Conservation (phyloP, 164 flowering plant genomes). For the Tinospora cordifolia region DNA sequence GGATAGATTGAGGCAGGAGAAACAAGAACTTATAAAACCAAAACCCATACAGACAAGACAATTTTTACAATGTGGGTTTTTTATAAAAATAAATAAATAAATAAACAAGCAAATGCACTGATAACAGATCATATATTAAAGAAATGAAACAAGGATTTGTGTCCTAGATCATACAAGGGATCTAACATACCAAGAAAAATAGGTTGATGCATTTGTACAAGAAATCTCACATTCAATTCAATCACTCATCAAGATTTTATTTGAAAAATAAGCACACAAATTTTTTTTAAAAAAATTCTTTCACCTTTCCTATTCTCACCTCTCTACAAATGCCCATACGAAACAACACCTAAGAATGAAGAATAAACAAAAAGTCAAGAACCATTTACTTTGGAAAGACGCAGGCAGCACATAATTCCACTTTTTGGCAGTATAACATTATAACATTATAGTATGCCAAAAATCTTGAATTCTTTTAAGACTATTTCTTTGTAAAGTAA, state of each 20-base stretch:
- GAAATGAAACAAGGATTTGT: background rate
- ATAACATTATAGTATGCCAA: background rate
- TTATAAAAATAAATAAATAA: background rate
- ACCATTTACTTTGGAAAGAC: too few species aligned
- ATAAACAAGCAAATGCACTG: background rate
- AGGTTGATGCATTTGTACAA: background rate
- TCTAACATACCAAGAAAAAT: background rate
- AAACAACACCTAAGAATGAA: too few species aligned
- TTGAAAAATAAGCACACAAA: too few species aligned
- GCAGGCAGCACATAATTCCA: background rate
- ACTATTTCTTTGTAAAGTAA: background rate
- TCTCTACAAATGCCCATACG: too few species aligned
- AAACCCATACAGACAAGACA: too few species aligned
- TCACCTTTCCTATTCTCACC: too few species aligned
- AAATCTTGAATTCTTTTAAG: background rate
- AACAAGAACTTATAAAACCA: too few species aligned
- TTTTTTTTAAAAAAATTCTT: too few species aligned
- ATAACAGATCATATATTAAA: background rate
- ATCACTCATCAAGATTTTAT: too few species aligned
- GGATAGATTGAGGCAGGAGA: background rate
- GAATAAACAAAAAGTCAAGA: too few species aligned
- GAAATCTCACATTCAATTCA: too few species aligned
- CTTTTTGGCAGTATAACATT: background rate
- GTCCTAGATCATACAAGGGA: background rate
- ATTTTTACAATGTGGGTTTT: too few species aligned